Evolutionary conservation across 148 eudicot species (phyloP), one percentile per base, ranked within the genome.

Genomic region (Salicornia ramosissima): DNA sequence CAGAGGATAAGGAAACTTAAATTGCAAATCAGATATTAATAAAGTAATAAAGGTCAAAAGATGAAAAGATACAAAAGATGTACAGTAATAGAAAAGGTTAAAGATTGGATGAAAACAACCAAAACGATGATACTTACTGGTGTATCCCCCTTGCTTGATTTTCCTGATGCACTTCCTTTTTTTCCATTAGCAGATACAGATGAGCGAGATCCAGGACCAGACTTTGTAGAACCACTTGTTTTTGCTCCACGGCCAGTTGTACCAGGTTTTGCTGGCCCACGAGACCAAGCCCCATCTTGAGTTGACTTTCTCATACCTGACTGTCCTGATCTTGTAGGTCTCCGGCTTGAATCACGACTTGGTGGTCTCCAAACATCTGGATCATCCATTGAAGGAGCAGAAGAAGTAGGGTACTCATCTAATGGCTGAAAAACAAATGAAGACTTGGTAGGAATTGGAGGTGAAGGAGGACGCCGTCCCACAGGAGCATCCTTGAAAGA

Each of bases 351-450:
- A 60, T 94, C 99, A 46, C 96, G 85, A 74, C 86, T 91, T 33
- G 99, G 99, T 49, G 99, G 99, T 79, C 99, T 88, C 99, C 99
- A 94, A 53, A 94, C 97, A 87, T 94, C 99, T 64, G 97, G 99
- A 80, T 94, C 99, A 64, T 94, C 99, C 80, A 89, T 82, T 22
- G 88, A 65, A 73, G 67, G 85, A 74, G 86, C 78, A 42, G 99
- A 90, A 47, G 99, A 91, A 51, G 96, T 86, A 10, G 99, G 99
- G 76, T 90, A 91, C 75, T 94, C 99, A 61, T 94, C 97, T 76
- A 88, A 72, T 22, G 97, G 97, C 75, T 94, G 97, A 74, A 94
- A 94, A 52, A 88, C 90, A 87, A 88, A 94, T 40, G 99, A 91
- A 6, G 96, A 88, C 80, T 89, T 94, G 19, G 91, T 68, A 10